Percentiles rank a stretch among this genome's conserved stretches.
Evolutionary conservation across 139 green algal genomes (phyloP).

Genomic region (Parachlorella kessleri): DNA sequence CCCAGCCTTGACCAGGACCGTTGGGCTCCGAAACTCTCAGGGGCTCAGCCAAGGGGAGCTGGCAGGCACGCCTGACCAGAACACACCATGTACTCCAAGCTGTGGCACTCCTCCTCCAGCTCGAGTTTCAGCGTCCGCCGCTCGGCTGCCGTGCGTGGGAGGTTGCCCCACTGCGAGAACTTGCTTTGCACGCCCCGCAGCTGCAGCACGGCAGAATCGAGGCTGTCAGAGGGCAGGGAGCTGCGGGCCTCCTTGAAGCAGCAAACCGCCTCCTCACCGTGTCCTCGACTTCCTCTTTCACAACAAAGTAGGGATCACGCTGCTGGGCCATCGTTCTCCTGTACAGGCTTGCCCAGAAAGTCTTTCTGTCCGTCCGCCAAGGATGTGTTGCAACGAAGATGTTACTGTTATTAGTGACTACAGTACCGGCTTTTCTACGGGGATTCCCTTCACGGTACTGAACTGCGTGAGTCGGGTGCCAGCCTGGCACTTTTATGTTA

Average conservation of each 20-base stretch:
- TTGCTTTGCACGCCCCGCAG: slow-evolving; percentile 25
- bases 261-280: slow-evolving; percentile 22
- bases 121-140: slow-evolving; percentile 26
- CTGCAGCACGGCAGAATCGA: neutral
- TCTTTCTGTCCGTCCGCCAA: too few species aligned
- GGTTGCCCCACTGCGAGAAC: slow-evolving; percentile 25
- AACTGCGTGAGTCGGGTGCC: too few species aligned
- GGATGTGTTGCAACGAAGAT: too few species aligned
- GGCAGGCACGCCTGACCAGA: neutral
- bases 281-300: slow-evolving; percentile 35
- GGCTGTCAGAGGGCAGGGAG: neutral
- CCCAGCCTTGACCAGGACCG: neutral
- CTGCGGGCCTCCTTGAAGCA: neutral
- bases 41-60: neutral
- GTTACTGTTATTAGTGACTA: too few species aligned
- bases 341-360: too few species aligned
- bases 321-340: slow-evolving; percentile 8
- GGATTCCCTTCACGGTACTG: too few species aligned
- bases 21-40: neutral
- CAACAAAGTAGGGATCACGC: slow-evolving; percentile 41
- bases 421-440: too few species aligned
- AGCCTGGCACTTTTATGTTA: too few species aligned
- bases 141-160: slow-evolving; percentile 23
- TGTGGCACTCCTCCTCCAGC: slow-evolving; percentile 56
- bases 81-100: slow-evolving; percentile 49